Evolutionary conservation across 2,329 filamentous ascomycete species (phyloP), one percentile per base, ranked within the genome.

Genomic region (Colletotrichum orchidophilum): DNA sequence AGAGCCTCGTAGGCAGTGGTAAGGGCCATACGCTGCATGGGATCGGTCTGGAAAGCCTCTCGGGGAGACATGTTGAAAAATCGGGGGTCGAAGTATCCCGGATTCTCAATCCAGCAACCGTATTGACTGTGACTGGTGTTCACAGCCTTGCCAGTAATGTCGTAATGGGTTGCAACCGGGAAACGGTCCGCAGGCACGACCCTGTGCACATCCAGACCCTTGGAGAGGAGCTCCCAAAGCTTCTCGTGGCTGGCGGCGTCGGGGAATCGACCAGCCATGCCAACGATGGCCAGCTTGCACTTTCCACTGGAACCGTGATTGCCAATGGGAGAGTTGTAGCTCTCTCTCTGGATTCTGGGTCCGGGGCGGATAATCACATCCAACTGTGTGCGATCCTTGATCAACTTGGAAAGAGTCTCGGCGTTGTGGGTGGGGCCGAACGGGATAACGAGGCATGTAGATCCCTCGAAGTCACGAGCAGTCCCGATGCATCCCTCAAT

Each of bases 201-300:
- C 71, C 85, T 83, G 75, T 91, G 88, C 24, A 92, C 90, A 75
- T 93, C 90, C 0, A 92, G 83, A 15, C 91, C 91, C 77, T 90
- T 86, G 76, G 89, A 86, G 13, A 93, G 84, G 2, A 92, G 81
- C 66, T 91, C 87, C 80, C 81, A 83, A 13, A 85, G 79, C 60
- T 81, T 80, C n/a, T 81, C 80, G 5, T 81, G 81, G 12, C 73
- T 79, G 0, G 80, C 80, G 4, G 79, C 80, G 5, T 84, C 84
- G 0, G 85, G 83, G 26, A 86, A 82, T 0, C 85, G 78, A 33
- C 85, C 85, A 1, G 81, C 81, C 74, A 81, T 83, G 63, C 94
- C 94, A 39, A 97, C 92, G 73, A 97, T 95, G 68, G 94, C 94
- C 73, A 97, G 89, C 80, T 95, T 95, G 78, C 90, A 88, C 76